Evolutionary conservation across 192 early-diverging fungal genomes (phyloP), one percentile per base, ranked within the genome.

Genomic region (Paraglomus brasilianum): DNA sequence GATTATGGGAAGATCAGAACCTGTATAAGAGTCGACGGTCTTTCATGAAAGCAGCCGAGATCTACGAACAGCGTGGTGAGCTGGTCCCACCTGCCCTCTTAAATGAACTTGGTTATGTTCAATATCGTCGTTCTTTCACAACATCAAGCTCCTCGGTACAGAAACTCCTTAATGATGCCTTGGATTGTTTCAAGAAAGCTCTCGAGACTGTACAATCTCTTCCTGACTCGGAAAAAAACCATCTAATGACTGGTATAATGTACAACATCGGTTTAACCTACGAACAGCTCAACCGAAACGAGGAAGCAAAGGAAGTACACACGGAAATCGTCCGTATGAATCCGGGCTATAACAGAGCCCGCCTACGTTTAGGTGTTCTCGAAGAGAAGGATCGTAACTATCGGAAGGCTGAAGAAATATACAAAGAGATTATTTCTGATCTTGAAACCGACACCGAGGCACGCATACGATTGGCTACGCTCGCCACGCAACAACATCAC

Each of bases 91-190:
- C 87, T 0, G 91, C 93, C 70, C 76, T 97, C n/a, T 80, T 90
- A 75, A 97, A 92, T 71, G 95, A 97, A 73, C 81, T 97, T 48
- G 93, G 85, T n/a, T n/a, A n/a, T n/a, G n/a, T n/a, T n/a, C n/a
- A n/a, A n/a, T n/a, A 91, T 83, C 1, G 81, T 94, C 66, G 83
- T 86, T 50, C 91, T 93, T 42, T 64, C 85, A 44, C 78, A 84
- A 9, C 83, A 78, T 69, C 72, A 59, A 24, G 19, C 22, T 56
- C 5, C 44, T 42, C 70, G 40, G 70, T 62, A 11, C 39, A 55
- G 52, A 55, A 6, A 24, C 52, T 11, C 7, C 24, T 17, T 6
- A 55, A 17, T 15, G 24, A 55, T 55, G 24, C 17, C 24, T 11
- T 55, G 8, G 52, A 8, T 11, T 55, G 17, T 15, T 24, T 17